Evolutionary conservation across 345 rosid species (phyloP).

Genomic region (Cardamine resedifolia): DNA sequence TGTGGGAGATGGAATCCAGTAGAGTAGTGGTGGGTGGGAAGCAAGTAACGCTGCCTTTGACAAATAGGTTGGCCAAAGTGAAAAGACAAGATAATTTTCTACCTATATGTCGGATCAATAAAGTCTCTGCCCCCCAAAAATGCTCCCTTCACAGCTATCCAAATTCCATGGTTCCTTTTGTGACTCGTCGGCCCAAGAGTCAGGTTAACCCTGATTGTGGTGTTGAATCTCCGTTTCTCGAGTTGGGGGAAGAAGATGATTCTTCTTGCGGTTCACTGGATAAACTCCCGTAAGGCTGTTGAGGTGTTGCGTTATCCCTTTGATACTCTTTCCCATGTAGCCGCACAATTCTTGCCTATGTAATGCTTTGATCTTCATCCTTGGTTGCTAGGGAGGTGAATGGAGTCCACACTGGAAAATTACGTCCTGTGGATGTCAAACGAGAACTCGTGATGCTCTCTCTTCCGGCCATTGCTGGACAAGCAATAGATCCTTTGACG

Average conservation of each 20-base stretch:
- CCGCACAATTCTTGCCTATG: background rate
- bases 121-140: slow-evolving; percentile 13
- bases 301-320: slow-evolving; percentile 35
- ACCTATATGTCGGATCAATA: slow-evolving; percentile 27
- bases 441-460: slow-evolving; percentile 76
- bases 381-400: slow-evolving; percentile 48
- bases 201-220: slow-evolving; percentile 50
- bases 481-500: slow-evolving; percentile 84
- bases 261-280: slow-evolving; percentile 24
- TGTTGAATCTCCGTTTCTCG: slow-evolving; percentile 42
- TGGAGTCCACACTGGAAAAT: slow-evolving; percentile 26
- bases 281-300: slow-evolving; percentile 48
- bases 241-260: slow-evolving; percentile 36
- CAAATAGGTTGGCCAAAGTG: slow-evolving; percentile 31
- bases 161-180: slow-evolving; percentile 35
- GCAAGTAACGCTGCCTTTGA: slow-evolving; percentile 40
- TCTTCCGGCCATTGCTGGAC: slow-evolving; percentile 88
- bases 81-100: slow-evolving; percentile 16
- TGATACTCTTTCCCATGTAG: background rate
- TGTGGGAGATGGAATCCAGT: slow-evolving; percentile 41
- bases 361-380: slow-evolving; percentile 17
- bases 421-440: slow-evolving; percentile 48
- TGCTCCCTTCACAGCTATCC: slow-evolving; percentile 26
- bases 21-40: slow-evolving; percentile 42
- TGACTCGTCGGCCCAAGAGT: slow-evolving; percentile 38